A percentile compares a stretch with the other conserved stretches of the same genome.
These are phyloP conservation scores for Dioszegia aurantiaca DNA, from an alignment of 768 basidiomycete species.

Conservation along the genomic window DNA sequence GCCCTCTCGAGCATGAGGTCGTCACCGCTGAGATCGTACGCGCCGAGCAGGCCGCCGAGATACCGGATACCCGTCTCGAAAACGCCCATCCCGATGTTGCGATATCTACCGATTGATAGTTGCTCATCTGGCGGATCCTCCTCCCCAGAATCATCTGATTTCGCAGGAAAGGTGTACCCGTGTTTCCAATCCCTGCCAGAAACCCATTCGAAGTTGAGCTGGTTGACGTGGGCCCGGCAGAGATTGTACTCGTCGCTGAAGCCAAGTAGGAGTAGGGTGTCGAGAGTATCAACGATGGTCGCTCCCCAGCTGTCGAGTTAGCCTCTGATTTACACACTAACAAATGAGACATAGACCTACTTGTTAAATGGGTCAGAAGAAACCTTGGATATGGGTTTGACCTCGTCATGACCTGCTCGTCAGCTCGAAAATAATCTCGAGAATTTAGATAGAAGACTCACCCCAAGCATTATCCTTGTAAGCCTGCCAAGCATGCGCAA, in stretches of 20 bases:
- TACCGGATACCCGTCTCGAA: slow-evolving; percentile 57
- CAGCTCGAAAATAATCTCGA: slow-evolving; percentile 3
- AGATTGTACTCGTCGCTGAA: slow-evolving; percentile 49
- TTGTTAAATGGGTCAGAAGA: slow-evolving; percentile 49
- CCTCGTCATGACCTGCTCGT: slow-evolving; percentile 47
- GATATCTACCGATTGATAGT: slow-evolving; percentile 20
- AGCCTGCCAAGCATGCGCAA: slow-evolving; percentile 49
- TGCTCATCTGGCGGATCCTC: slow-evolving; percentile 9
- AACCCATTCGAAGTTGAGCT: slow-evolving; percentile 48
- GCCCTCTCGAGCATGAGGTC: slow-evolving; percentile 53
- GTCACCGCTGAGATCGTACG: slow-evolving; percentile 55
- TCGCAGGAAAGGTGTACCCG: slow-evolving; percentile 23
- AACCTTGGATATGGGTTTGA: slow-evolving; percentile 39
- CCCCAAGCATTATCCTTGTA: slow-evolving; percentile 52
- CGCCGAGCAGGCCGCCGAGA: slow-evolving; percentile 54
- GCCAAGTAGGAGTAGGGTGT: slow-evolving; percentile 49
- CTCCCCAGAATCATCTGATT: slow-evolving; percentile 7
- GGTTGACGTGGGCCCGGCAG: slow-evolving; percentile 48
- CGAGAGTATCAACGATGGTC: slow-evolving; percentile 49
- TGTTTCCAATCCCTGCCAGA: slow-evolving; percentile 42
- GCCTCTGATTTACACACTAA: background rate
- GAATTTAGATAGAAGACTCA: slow-evolving; percentile 21
- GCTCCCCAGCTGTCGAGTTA: slow-evolving; percentile 46
- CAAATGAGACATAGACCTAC: slow-evolving; percentile 20
- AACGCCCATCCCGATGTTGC: slow-evolving; percentile 32